Evolutionary conservation across 768 basidiomycete species (phyloP).

Genomic region (Tulasnella sp.): DNA sequence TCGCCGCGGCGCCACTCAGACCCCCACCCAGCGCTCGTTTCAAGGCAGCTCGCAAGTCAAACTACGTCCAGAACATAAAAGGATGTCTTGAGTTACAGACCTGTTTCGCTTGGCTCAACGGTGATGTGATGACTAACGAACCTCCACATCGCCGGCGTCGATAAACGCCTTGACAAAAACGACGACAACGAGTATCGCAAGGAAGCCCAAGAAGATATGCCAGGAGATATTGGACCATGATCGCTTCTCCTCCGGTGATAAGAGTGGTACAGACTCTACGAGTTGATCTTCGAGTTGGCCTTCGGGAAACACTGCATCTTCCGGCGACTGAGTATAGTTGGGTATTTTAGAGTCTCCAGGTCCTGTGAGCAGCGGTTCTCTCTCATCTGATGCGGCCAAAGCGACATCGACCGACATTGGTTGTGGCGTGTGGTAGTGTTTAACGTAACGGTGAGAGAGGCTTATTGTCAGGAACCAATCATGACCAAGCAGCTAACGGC

Average conservation of each 20-base stretch:
- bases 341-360: too few species aligned
- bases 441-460: too few species aligned
- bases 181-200: conserved; percentile 33
- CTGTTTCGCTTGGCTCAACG: background rate
- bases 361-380: too few species aligned
- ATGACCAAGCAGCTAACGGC: too few species aligned
- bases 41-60: conserved; percentile 67
- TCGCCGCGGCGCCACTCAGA: conserved; percentile 82
- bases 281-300: background rate
- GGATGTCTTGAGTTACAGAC: too few species aligned
- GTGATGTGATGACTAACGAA: conserved; percentile 22
- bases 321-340: too few species aligned
- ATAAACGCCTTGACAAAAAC: conserved; percentile 62
- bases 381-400: too few species aligned
- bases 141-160: conserved; percentile 56
- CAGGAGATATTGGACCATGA: conserved; percentile 20
- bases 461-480: too few species aligned
- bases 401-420: background rate
- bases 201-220: conserved; percentile 29
- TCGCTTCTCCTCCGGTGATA: background rate
- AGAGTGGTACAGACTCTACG: background rate
- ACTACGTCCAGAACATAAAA: too few species aligned
- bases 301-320: too few species aligned
- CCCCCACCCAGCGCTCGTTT: conserved; percentile 84
- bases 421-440: background rate